These are phyloP conservation scores for Glebionis coronaria DNA, from an alignment of 129 eudicot genomes.

Conservation along the genomic window DNA sequence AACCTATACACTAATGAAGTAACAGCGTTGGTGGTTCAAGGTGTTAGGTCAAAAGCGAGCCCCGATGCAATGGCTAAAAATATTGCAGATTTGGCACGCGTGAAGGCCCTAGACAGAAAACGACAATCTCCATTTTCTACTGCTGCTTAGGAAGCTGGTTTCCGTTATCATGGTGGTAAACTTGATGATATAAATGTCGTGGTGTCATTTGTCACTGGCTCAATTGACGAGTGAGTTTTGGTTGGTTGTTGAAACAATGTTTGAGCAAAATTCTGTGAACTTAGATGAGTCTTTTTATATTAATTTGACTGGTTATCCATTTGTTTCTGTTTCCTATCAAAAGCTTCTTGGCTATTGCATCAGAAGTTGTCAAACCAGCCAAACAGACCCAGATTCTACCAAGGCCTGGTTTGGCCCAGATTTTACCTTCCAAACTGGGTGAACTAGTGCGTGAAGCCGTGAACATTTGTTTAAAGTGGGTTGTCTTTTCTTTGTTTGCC, in stretches of 20 bases:
- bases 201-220: slow-evolving; percentile 54
- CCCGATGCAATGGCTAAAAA: slow-evolving; percentile 61
- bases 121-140: slow-evolving; percentile 69
- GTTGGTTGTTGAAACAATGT: not conserved
- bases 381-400: too few relatives aligned
- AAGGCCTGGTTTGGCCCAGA: too few relatives aligned
- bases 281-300: not conserved
- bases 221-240: slow-evolving; percentile 26
- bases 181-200: slow-evolving; percentile 91
- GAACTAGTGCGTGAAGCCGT: not conserved
- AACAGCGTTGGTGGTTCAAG: slow-evolving; percentile 57
- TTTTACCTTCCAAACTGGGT: too few relatives aligned
- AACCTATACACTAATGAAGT: slow-evolving; percentile 66
- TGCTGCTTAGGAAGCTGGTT: slow-evolving; percentile 93
- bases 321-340: not conserved
- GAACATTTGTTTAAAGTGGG: too few relatives aligned
- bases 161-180: slow-evolving; percentile 72
- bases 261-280: not conserved
- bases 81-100: slow-evolving; percentile 71
- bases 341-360: not conserved
- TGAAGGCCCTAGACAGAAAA: slow-evolving; percentile 60
- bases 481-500: too few relatives aligned
- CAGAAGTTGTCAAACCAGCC: slow-evolving; percentile 14
- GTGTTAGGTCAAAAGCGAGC: slow-evolving; percentile 43
- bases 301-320: too few relatives aligned